Percentiles rank a stretch among this genome's conserved stretches.
Conservation (phyloP, 176 grass and related monocot genomes). For the Calamus simplicifolius region DNA sequence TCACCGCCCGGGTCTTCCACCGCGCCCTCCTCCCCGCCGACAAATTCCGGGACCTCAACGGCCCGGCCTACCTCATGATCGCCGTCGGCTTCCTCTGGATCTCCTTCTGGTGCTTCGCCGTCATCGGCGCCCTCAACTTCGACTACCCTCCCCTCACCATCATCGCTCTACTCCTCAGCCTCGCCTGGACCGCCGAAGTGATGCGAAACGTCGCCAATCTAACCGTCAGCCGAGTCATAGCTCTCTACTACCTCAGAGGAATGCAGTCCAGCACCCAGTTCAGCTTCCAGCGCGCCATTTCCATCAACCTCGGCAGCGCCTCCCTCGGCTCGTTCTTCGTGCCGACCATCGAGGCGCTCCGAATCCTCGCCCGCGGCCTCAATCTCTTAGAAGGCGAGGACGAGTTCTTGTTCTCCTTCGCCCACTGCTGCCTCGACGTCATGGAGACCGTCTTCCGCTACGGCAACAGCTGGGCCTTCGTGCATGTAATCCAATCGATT, state of each 20-base stretch:
- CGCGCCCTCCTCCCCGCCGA: slow-evolving; percentile 46
- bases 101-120: slow-evolving; percentile 68
- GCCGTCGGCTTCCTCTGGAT: slow-evolving; percentile 76
- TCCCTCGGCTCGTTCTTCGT: slow-evolving; percentile 91
- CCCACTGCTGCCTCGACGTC: slow-evolving; percentile 88
- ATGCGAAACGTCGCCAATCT: slow-evolving; percentile 97
- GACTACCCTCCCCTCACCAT: slow-evolving; percentile 68
- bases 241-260: slow-evolving; percentile 95
- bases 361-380: slow-evolving; percentile 81
- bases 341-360: slow-evolving; percentile 79
- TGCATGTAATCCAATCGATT: slow-evolving; percentile 44
- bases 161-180: slow-evolving; percentile 57
- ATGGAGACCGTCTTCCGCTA: slow-evolving; percentile 87
- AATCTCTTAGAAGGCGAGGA: slow-evolving; percentile 97
- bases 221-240: slow-evolving; percentile 81
- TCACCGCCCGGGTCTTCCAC: slow-evolving; percentile 56
- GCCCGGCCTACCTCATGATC: slow-evolving; percentile 88
- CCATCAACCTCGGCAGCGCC: slow-evolving; percentile 85
- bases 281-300: slow-evolving; percentile 89
- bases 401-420: slow-evolving; percentile 99
- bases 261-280: slow-evolving; percentile 90
- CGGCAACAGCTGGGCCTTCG: slow-evolving; percentile 98
- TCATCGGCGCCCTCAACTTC: slow-evolving; percentile 84
- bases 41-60: slow-evolving; percentile 70
- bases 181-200: slow-evolving; percentile 89